These are phyloP conservation scores for Aspergillus ellipticus DNA, from an alignment of 495 filamentous ascomycete genomes.

Conservation along the genomic window DNA sequence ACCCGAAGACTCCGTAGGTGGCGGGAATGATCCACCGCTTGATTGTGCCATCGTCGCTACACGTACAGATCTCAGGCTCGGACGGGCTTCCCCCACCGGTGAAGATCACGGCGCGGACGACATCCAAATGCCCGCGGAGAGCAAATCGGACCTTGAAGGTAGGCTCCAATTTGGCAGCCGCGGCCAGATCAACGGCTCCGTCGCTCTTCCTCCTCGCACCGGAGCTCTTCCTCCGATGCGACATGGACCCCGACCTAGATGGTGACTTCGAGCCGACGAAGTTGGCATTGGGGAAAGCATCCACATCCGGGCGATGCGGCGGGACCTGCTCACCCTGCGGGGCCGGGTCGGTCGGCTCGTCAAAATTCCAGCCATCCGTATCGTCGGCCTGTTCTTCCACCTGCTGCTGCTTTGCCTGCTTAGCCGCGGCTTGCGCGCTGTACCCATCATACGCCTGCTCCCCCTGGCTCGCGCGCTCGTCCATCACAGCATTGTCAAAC, in stretches of 20 bases:
- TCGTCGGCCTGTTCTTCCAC: constrained; percentile 48
- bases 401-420: constrained; percentile 28
- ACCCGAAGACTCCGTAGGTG: constrained; percentile 59
- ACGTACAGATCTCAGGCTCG: constrained; percentile 95
- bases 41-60: constrained; percentile 90
- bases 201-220: constrained; percentile 61
- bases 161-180: constrained; percentile 51
- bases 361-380: constrained; percentile 87
- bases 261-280: constrained; percentile 73
- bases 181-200: constrained; percentile 43
- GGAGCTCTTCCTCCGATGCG: constrained; percentile 81
- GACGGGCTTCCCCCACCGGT: constrained; percentile 91
- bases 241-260: constrained; percentile 57
- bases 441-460: constrained; percentile 57
- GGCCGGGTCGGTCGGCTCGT: constrained; percentile 53
- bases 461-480: constrained; percentile 54
- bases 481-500: constrained; percentile 38
- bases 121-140: constrained; percentile 86
- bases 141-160: constrained; percentile 92
- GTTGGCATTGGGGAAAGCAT: constrained; percentile 80
- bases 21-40: constrained; percentile 95
- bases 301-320: constrained; percentile 70
- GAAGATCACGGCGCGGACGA: constrained; percentile 90
- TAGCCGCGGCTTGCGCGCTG: constrained; percentile 42
- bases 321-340: constrained; percentile 48